Evolutionary conservation across 179 eudicot genomes (phyloP), one percentile per base, ranked within the genome.

Genomic region (Patellifolia procumbens): DNA sequence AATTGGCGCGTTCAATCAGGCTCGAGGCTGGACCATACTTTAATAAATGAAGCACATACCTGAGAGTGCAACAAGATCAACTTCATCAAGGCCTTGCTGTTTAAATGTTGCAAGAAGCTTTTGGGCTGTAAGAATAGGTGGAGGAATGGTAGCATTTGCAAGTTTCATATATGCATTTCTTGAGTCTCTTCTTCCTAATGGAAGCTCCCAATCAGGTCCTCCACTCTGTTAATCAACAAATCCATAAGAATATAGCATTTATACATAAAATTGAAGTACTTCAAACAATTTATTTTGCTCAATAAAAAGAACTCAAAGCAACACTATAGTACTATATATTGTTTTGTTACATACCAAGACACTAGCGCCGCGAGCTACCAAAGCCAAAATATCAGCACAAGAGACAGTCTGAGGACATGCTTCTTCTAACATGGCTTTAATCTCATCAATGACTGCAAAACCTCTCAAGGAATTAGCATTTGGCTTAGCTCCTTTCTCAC

Each of bases 171-270:
- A 89, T 42, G 98, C 96, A 26, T 85, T 83, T 37, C 39, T 91
- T 20, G 98, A 91, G 79, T 94, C 98, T 82, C 82, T 88, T 75
- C 98, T 90, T 81, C 98, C 98, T 52, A 94, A 60, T 34, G 97
- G 91, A 15, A 92, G 81, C 76, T 88, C 94, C 98, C 98, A 94
- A 35, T 81, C 46, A 0, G 94, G 97, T 71, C 97, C 97, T 34
- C 96, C 96, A 81, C 98, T 92, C 94, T 94, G 83, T 46, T 65
- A 6, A 75, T 45, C 19, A 32, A 66, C n/a, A 39, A 48, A 11
- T 19, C 74, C 9, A 48, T 12, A 20, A 34, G 17, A 22, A n/a
- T 17, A 37, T n/a, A 45, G 19, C 5, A 31, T 10, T 3, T 19
- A 65, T 52, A 45, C 22, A 10, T 59, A 26, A 39, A 26, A 39